These are phyloP conservation scores for Metschnikowia henanensis DNA, from an alignment of 805 yeast species.

Conservation along the genomic window DNA sequence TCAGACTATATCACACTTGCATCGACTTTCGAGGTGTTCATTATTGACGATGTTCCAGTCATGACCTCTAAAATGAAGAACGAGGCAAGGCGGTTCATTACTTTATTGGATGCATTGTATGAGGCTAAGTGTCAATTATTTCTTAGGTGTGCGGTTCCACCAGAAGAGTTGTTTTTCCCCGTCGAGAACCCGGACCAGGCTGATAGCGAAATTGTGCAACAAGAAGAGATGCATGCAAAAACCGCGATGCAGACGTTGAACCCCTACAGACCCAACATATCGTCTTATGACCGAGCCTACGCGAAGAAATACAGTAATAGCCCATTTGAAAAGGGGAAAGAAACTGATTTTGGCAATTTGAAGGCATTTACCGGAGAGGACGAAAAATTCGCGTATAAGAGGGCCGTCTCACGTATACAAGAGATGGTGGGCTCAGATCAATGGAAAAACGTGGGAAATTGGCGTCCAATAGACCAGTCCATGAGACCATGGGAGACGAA, in stretches of 20 bases:
- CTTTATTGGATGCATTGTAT: slow-evolving; percentile 66
- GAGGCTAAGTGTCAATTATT: slow-evolving; percentile 65
- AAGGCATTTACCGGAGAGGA: slow-evolving; percentile 74
- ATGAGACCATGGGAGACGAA: slow-evolving; percentile 60
- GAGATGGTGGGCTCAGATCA: slow-evolving; percentile 54
- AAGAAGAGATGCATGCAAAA: slow-evolving; percentile 68
- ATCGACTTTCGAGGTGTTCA: slow-evolving; percentile 54
- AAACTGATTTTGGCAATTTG: slow-evolving; percentile 42
- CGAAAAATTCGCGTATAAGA: slow-evolving; percentile 68
- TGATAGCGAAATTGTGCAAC: slow-evolving; percentile 49
- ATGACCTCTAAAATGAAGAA: slow-evolving; percentile 57
- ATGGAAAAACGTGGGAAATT: slow-evolving; percentile 50
- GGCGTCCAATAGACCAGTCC: slow-evolving; percentile 53
- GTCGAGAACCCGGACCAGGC: slow-evolving; percentile 30
- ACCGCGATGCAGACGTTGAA: slow-evolving; percentile 57
- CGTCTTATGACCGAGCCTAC: slow-evolving; percentile 56
- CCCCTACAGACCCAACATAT: slow-evolving; percentile 70
- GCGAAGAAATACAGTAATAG: slow-evolving; percentile 22
- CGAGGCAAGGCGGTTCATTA: slow-evolving; percentile 68
- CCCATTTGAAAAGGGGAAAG: neutral
- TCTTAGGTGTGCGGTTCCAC: slow-evolving; percentile 47
- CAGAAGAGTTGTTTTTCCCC: slow-evolving; percentile 64
- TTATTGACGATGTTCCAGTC: slow-evolving; percentile 61
- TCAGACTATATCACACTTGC: slow-evolving; percentile 72
- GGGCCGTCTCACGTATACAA: slow-evolving; percentile 66